These are phyloP conservation scores for Hsuehochloa calcarea DNA, from an alignment of 176 grass and related monocot genomes.

Conservation along the genomic window DNA sequence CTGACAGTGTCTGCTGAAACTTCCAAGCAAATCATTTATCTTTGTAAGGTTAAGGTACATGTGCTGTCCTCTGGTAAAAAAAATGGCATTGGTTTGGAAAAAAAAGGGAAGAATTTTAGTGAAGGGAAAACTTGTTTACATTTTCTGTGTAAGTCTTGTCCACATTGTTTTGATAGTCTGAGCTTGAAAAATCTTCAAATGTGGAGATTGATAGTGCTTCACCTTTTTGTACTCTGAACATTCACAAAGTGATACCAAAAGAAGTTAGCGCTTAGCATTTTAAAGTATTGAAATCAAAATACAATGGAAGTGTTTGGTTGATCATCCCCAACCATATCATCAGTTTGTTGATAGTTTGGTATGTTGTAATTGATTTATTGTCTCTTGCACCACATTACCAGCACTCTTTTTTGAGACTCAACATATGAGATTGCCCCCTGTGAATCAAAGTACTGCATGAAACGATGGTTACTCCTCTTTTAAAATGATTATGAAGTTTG, in stretches of 20 bases:
- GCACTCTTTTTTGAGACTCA: background rate
- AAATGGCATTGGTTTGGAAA: background rate
- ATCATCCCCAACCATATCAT: background rate
- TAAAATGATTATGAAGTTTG: background rate
- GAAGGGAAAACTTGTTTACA: background rate
- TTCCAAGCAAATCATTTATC: background rate
- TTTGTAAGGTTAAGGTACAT: background rate
- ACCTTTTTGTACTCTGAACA: background rate
- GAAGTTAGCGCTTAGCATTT: background rate
- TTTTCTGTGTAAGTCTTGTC: background rate
- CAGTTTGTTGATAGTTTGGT: background rate
- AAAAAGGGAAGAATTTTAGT: background rate
- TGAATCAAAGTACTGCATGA: background rate
- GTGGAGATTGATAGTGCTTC: background rate
- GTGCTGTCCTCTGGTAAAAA: background rate
- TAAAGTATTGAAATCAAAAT: background rate
- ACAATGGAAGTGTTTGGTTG: background rate
- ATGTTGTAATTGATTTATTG: background rate
- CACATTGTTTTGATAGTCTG: background rate
- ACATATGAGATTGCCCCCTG: background rate
- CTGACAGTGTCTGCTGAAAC: slow-evolving; percentile 3
- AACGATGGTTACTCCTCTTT: background rate
- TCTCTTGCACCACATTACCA: background rate
- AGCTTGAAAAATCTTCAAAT: background rate
- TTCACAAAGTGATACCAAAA: background rate